Evolutionary conservation across 805 yeast species (phyloP), one percentile per base, ranked within the genome.

Genomic region (Hanseniaspora taiwanica): DNA sequence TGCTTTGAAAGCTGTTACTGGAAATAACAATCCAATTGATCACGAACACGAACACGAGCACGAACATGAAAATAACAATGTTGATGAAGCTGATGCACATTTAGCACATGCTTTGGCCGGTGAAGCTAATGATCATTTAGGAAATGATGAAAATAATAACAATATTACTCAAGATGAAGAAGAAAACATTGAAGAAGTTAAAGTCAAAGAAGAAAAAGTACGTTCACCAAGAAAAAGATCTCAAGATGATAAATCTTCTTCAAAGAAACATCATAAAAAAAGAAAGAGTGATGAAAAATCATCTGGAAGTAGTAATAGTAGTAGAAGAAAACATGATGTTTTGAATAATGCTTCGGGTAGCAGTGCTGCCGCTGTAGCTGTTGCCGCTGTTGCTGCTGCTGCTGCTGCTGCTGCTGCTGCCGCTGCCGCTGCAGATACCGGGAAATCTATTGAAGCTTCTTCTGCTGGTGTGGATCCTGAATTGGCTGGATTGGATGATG

Each of bases 381-480:
- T n/a, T n/a, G n/a, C n/a, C n/a, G n/a, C n/a, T n/a, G n/a, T n/a
- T n/a, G n/a, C n/a, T n/a, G n/a, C n/a, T n/a, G n/a, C n/a, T 10
- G 37, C 27, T 14, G 39, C 36, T 16, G 38, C 33, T 9, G 44
- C 32, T 25, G 42, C 36, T 16, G 48, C 43, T 20, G 42, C 40
- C 36, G 44, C 48, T 37, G 42, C 42, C 14, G 38, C 27, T 7
- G 19, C 23, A 23, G 39, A 21, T 16, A 27, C 17, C 21, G 37
- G 33, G 10, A 31, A 40, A 8, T 34, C 33, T 18, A 42, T 17
- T n/a, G 37, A 34, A 18, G 29, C 29, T 25, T 25, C 29, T 25
- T 4, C 29, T 25, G 21, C 46, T 52, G 71, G 67, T 25, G 78
- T 74, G 25, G 80, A 75, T 51, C 79, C 80, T 0, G 80, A 70